Evolutionary conservation across 2,329 filamentous ascomycete species (phyloP), one percentile per base, ranked within the genome.

Genomic region (Stachybotrys chartarum): DNA sequence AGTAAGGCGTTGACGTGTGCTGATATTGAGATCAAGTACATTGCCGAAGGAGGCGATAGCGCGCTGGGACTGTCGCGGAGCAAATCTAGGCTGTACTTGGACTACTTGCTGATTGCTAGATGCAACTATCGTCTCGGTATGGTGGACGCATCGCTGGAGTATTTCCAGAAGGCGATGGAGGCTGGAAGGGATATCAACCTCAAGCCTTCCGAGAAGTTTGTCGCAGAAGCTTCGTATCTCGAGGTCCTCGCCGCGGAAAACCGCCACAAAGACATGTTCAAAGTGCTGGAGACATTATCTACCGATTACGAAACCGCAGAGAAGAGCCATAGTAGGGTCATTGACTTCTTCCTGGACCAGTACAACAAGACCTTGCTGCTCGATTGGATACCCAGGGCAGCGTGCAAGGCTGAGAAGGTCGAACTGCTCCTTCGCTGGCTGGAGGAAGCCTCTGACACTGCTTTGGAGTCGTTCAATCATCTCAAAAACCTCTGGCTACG

Each of bases 381-480:
- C 31, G 72, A 75, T 53, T 74, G 71, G 71, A 68, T 75, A 6
- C 73, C 73, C 12, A 70, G 69, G n/a, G 72, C 73, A 1, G 72
- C 70, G 0, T 67, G 69, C 51, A 72, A 71, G 44, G 65, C 65
- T 0, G 63, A 64, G 3, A 63, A 68, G 55, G 64, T 65, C 0
- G 63, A 62, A 0, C 65, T 70, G 8, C 57, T 73, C 12, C 56
- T 69, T 0, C 60, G 68, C 0, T 62, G 64, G 1, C 64, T 74
- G 4, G 60, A 66, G 18, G 55, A 60, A 30, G 66, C 70, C 31
- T 72, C 73, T 3, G 63, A 63, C 0, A 60, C 66, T 1, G 73
- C 73, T 2, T 64, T 66, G 53, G 57, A 60, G 1, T 60, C 62
- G n/a, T 70, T 71, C 14, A 69, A 75, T 50, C 64, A 69, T 6